phyloP scores from a whole-genome alignment of 2,329 filamentous ascomycete species.

The Aspergillus japonicus region DNA sequence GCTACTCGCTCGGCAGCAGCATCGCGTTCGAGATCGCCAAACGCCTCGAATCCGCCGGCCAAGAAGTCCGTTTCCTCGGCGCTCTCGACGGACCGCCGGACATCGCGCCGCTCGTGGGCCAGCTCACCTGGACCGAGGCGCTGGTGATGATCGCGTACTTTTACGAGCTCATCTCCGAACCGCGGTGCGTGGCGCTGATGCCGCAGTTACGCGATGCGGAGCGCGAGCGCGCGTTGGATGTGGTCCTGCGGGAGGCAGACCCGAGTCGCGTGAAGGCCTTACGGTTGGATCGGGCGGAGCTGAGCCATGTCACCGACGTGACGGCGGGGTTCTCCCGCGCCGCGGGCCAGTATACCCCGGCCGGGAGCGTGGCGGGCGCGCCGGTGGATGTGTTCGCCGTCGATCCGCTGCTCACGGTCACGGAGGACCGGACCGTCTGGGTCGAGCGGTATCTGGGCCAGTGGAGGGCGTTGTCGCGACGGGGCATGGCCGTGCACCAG shows the following conservation, averaged over 20 bases:
- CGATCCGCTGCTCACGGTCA: constrained; percentile 7
- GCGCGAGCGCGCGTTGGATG: background rate
- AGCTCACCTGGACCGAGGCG: constrained; percentile 4
- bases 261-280: background rate
- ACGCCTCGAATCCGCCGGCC: constrained; percentile 35
- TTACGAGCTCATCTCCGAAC: background rate
- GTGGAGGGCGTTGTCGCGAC: constrained; percentile 7
- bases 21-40: constrained; percentile 52
- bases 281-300: background rate
- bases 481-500: constrained; percentile 5
- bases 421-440: constrained; percentile 6
- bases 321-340: constrained; percentile 6
- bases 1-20: constrained; percentile 51
- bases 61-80: constrained; percentile 39
- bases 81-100: constrained; percentile 9
- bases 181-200: background rate
- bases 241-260: background rate
- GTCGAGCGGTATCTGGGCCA: constrained; percentile 1
- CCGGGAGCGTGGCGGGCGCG: background rate
- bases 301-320: constrained; percentile 1
- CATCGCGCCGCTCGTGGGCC: constrained; percentile 1
- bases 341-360: constrained; percentile 1
- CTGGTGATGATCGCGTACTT: constrained; percentile 1
- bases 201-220: background rate
- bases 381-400: constrained; percentile 12